Evolutionary conservation across 345 rosid genomes (phyloP), one percentile per base, ranked within the genome.

Genomic region (Durio zibethinus): DNA sequence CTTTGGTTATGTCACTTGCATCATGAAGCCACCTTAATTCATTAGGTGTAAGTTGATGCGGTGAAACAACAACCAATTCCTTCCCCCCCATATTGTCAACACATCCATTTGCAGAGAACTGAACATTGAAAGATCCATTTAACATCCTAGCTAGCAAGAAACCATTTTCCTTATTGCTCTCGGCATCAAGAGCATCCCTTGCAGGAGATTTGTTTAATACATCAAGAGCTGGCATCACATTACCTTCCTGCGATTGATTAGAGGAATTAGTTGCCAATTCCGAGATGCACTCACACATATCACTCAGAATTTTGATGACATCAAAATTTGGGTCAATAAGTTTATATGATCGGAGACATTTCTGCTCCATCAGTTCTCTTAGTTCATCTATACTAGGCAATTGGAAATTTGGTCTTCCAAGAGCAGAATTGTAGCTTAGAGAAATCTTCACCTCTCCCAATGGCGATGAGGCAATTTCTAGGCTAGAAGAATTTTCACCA

Each of bases 391-490:
- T 78, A 83, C 83, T 86, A 82, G 96, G 96, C 87, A 88, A 77
- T 72, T 80, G 91, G 63, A 83, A 80, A 80, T 83, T 86, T 45
- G 88, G 83, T 53, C 86, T 87, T 83, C 87, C 90, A 82, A 83
- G 73, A 78, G 88, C 75, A 84, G 89, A 84, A 82, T 83, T 78
- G 87, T 87, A 95, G 81, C 87, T 90, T 53, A 95, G 79, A 84
- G 86, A 89, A 78, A 93, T 83, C 88, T 92, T 92, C 87, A 93
- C 97, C 85, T 92, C 99, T 82, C 98, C 97, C 73, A 73, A 76
- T 33, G 87, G 74, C 6, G 94, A 89, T 76, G 98, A 88, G 57
- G 97, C 97, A 76, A 93, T 85, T 80, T 93, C 93, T 74, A 92
- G 73, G 83, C 45, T 77, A 78, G 88, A 36, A 54, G 80, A 70